phyloP scores from a whole-genome alignment of 495 filamentous ascomycete genomes.

The Hypoxylon rickii region DNA sequence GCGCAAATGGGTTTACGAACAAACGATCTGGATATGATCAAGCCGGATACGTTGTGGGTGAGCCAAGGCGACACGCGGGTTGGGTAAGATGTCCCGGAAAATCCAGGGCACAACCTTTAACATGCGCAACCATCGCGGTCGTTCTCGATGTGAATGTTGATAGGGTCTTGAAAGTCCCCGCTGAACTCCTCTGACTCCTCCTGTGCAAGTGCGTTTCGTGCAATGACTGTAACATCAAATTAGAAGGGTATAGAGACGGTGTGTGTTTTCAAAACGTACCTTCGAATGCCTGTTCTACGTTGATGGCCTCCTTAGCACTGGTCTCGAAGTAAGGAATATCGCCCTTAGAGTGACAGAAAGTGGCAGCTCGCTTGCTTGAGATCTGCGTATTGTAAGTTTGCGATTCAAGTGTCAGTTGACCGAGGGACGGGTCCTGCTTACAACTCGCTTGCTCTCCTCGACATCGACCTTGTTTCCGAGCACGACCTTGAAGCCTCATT shows the following conservation, averaged over 20 bases:
- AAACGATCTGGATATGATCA: conserved; percentile 1
- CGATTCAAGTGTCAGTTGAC: not conserved
- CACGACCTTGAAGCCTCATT: conserved; percentile 41
- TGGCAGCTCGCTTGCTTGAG: conserved; percentile 90
- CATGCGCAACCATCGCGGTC: conserved; percentile 92
- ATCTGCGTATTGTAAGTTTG: conserved; percentile 57
- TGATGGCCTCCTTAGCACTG: conserved; percentile 97
- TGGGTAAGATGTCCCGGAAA: conserved; percentile 1
- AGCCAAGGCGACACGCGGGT: not conserved
- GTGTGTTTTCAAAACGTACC: conserved; percentile 54
- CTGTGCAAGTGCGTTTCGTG: conserved; percentile 90
- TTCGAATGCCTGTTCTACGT: conserved; percentile 98
- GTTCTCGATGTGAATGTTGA: conserved; percentile 93
- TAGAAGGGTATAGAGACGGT: conserved; percentile 6
- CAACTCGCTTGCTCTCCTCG: conserved; percentile 94
- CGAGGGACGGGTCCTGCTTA: conserved; percentile 41
- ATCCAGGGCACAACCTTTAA: conserved; percentile 45
- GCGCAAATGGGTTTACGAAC: conserved; percentile 7
- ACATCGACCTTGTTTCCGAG: conserved; percentile 99
- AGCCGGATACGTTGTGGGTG: not conserved
- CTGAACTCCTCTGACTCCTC: conserved; percentile 93
- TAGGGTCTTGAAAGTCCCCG: conserved; percentile 94
- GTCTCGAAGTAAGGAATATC: conserved; percentile 99
- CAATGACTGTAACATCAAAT: conserved; percentile 71
- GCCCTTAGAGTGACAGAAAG: conserved; percentile 96